These are phyloP conservation scores for Dothistroma septosporum DNA, from an alignment of 2,329 filamentous ascomycete species.

Conservation along the genomic window DNA sequence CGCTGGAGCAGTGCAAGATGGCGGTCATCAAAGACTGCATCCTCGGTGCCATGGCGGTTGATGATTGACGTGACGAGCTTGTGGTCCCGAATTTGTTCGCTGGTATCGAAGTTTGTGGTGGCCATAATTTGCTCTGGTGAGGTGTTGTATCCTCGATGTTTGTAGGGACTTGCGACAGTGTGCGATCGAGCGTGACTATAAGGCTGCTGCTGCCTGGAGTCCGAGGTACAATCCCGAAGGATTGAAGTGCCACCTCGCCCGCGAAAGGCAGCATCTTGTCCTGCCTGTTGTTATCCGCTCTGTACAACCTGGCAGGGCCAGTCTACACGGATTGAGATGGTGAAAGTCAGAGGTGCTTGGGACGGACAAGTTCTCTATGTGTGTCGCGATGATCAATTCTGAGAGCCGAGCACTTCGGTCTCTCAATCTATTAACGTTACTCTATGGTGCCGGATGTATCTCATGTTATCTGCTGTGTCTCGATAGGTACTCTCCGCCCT, in stretches of 20 bases:
- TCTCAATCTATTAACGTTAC: slow-evolving; percentile 18
- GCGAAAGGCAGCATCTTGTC: too few relatives aligned
- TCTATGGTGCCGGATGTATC: slow-evolving; percentile 12
- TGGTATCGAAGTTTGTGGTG: slow-evolving; percentile 7
- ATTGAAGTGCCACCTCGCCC: too few relatives aligned
- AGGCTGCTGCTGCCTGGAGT: too few relatives aligned
- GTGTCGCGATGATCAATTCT: slow-evolving; percentile 3
- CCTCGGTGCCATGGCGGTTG: slow-evolving; percentile 8
- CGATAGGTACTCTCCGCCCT: background rate
- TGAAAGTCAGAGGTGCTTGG: too few relatives aligned
- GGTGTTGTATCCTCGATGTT: too few relatives aligned
- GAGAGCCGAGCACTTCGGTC: slow-evolving; percentile 24
- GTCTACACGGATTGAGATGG: too few relatives aligned
- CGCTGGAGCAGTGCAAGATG: slow-evolving; percentile 2
- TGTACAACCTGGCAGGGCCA: too few relatives aligned
- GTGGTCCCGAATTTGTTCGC: slow-evolving; percentile 12
- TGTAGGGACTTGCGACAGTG: too few relatives aligned
- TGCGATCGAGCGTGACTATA: too few relatives aligned
- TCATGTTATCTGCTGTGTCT: slow-evolving; percentile 6
- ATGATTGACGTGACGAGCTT: slow-evolving; percentile 13
- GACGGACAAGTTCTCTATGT: background rate
- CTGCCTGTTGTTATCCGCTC: too few relatives aligned
- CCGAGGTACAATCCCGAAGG: too few relatives aligned
- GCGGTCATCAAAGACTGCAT: slow-evolving; percentile 2
- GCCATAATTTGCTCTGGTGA: background rate